Percentiles rank a stretch among this genome's conserved stretches.
These are phyloP conservation scores for Eucalyptus sideroxylon DNA, from an alignment of 345 rosid species.

Conservation along the genomic window DNA sequence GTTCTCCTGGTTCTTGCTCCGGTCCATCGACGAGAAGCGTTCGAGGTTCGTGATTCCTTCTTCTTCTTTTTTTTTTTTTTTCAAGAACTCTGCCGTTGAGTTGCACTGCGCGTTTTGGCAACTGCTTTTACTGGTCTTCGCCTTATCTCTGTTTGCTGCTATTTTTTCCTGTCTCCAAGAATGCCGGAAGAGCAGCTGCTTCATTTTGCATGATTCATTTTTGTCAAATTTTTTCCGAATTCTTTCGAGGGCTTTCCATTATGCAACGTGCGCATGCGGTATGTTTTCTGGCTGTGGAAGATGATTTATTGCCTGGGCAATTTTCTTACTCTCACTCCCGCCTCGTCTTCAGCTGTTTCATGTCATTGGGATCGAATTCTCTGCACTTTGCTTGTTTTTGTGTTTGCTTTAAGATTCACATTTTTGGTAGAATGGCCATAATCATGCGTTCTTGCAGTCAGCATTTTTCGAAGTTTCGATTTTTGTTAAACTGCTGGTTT, in stretches of 20 bases:
- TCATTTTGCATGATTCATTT: neutral
- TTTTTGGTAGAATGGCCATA: neutral
- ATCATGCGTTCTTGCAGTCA: neutral
- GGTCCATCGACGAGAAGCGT: neutral
- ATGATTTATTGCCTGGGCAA: neutral
- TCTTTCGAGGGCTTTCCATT: neutral
- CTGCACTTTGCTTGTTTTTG: neutral
- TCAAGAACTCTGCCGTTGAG: neutral
- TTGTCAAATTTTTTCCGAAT: neutral
- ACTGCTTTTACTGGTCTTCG: neutral
- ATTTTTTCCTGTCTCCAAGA: neutral
- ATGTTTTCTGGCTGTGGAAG: neutral
- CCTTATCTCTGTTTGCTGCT: neutral
- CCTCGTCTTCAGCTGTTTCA: neutral
- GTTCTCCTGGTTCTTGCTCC: neutral
- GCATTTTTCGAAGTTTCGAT: neutral
- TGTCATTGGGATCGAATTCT: neutral
- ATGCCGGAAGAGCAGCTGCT: neutral
- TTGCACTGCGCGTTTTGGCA: neutral
- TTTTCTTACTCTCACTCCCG: neutral
- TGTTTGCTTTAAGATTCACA: neutral
- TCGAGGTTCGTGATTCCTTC: neutral
- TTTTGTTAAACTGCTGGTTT: neutral
- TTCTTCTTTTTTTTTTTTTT: too few relatives aligned
- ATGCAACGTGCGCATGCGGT: neutral